Conservation (phyloP, 75 land plant species). For the Pinus taeda region DNA sequence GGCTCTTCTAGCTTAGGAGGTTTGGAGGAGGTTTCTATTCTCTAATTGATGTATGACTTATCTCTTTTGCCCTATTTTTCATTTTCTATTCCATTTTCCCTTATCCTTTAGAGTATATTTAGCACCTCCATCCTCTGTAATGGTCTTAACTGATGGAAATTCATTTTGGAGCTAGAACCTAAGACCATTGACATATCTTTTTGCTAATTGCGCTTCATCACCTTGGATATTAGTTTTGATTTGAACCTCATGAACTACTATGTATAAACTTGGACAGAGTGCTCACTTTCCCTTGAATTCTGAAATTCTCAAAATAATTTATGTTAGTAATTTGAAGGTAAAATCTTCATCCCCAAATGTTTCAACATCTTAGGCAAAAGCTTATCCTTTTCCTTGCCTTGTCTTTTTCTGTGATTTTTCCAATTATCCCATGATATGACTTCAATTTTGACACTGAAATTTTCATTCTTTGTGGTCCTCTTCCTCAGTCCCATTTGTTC, state of each 20-base stretch:
- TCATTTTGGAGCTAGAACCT: not conserved
- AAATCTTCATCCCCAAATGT: no score
- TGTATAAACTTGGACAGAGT: not conserved
- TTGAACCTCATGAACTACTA: not conserved
- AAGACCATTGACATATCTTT: not conserved
- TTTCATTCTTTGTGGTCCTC: no score
- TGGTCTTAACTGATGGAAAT: not conserved
- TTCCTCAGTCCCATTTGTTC: no score
- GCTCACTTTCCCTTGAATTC: not conserved
- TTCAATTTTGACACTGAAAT: no score
- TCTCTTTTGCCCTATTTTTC: not conserved
- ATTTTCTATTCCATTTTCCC: not conserved
- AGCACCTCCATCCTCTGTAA: not conserved
- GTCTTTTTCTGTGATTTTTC: no score
- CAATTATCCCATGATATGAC: no score
- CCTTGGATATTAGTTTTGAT: not conserved
- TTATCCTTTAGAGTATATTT: not conserved
- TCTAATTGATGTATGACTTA: not conserved
- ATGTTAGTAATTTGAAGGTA: no score
- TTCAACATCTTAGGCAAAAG: no score
- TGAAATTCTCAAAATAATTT: no score
- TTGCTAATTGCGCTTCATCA: not conserved
- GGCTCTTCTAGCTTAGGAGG: not conserved
- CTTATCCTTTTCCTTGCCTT: no score
- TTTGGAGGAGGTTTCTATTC: not conserved